Percentiles rank a stretch among this genome's conserved stretches.
phyloP scores from a whole-genome alignment of 108 stramenopile genomes.

The Skeletonema menzelii region DNA sequence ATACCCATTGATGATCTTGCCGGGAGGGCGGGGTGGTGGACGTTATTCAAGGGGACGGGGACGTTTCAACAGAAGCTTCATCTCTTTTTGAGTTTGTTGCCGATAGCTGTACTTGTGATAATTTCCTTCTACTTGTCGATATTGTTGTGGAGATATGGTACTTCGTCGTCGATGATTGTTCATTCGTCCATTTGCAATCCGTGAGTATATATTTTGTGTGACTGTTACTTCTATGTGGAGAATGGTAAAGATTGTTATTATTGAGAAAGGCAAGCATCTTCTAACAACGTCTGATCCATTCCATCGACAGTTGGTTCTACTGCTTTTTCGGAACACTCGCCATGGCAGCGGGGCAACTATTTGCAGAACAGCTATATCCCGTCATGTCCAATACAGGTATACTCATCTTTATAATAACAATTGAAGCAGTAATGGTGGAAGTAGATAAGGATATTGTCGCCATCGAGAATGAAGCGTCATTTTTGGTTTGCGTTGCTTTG shows the following conservation, averaged over 20 bases:
- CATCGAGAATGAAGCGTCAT: constrained; percentile 35
- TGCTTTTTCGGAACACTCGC: constrained; percentile 42
- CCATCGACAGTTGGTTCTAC: constrained; percentile 37
- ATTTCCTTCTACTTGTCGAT: constrained; percentile 40
- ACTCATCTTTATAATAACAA: constrained; percentile 37
- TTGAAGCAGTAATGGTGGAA: constrained; percentile 47
- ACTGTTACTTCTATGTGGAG: neutral
- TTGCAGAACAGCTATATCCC: constrained; percentile 28
- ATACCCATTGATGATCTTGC: constrained; percentile 19
- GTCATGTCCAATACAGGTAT: constrained; percentile 45
- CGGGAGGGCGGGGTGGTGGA: constrained; percentile 43
- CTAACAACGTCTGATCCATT: neutral
- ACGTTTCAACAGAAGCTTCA: constrained; percentile 21
- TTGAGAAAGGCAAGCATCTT: neutral
- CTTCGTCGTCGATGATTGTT: constrained; percentile 52
- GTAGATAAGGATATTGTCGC: constrained; percentile 56
- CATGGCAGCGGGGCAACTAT: constrained; percentile 41
- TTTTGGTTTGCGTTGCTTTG: constrained; percentile 41
- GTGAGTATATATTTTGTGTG: neutral
- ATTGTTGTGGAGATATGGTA: constrained; percentile 54
- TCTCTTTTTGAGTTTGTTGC: constrained; percentile 46
- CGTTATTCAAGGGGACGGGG: constrained; percentile 12
- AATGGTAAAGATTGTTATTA: neutral
- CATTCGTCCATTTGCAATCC: constrained; percentile 44
- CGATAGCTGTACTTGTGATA: constrained; percentile 38